phyloP scores from a whole-genome alignment of 2,329 filamentous ascomycete species.

The Cladophialophora psammophila region DNA sequence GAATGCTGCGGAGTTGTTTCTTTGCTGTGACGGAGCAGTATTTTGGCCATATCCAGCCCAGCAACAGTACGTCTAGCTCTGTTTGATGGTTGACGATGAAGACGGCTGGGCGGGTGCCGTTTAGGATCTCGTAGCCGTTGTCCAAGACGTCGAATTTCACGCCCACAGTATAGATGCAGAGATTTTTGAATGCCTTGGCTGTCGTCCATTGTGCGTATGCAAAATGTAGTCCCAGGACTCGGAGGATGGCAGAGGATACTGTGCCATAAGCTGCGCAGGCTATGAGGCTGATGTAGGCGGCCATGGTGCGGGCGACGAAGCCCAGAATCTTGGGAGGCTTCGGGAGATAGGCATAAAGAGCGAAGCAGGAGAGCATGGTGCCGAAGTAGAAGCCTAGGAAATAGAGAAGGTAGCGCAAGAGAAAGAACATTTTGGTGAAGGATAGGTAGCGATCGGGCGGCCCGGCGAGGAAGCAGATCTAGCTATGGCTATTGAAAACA shows the following conservation, averaged over 20 bases:
- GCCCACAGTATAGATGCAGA: conserved; percentile 77
- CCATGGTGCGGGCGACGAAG: conserved; percentile 56
- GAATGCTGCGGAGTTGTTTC: conserved; percentile 76
- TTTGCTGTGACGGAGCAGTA: conserved; percentile 96
- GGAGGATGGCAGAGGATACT: conserved; percentile 73
- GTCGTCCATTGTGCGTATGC: conserved; percentile 86
- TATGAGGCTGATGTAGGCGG: conserved; percentile 55
- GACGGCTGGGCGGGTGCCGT: conserved; percentile 77
- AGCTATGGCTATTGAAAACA: background rate
- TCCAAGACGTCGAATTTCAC: conserved; percentile 73
- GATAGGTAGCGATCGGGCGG: background rate
- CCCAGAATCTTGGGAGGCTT: conserved; percentile 46
- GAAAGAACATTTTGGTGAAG: conserved; percentile 38
- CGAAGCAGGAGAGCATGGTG: conserved; percentile 63
- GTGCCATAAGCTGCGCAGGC: conserved; percentile 75
- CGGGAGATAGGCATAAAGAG: conserved; percentile 52
- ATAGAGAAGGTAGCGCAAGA: conserved; percentile 48
- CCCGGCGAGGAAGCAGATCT: conserved; percentile 1
- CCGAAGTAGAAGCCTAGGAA: conserved; percentile 68
- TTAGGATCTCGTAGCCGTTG: conserved; percentile 70
- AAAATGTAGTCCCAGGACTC: conserved; percentile 70
- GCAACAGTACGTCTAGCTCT: conserved; percentile 91
- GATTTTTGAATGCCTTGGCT: conserved; percentile 78
- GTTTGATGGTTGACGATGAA: conserved; percentile 96
- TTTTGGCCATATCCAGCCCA: conserved; percentile 86